Evolutionary conservation across 441 rosid species (phyloP).

Genomic region (Populus hybrid): DNA sequence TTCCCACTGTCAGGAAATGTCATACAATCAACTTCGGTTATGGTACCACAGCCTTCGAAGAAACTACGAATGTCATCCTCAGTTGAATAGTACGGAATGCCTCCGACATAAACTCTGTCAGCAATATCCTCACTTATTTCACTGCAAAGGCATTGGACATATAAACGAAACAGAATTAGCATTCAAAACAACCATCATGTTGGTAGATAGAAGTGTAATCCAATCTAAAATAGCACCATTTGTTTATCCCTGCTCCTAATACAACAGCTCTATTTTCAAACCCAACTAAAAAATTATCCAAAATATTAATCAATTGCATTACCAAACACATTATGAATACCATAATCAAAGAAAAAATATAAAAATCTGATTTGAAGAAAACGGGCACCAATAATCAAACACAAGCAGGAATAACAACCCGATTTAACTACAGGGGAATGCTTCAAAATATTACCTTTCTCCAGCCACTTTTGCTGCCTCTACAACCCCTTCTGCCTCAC

Average conservation of each 20-base stretch:
- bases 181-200: neutral
- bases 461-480: conserved; percentile 21
- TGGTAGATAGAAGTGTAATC: neutral
- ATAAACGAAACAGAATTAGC: neutral
- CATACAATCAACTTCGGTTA: conserved; percentile 76
- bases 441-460: conserved; percentile 39
- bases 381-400: neutral
- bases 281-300: neutral
- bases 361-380: neutral
- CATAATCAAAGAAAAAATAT: neutral
- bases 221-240: neutral
- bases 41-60: conserved; percentile 80
- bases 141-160: conserved; percentile 42
- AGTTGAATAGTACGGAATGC: conserved; percentile 79
- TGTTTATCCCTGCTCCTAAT: neutral
- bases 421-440: neutral
- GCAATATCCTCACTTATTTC: conserved; percentile 41
- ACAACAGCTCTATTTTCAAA: neutral
- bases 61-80: conserved; percentile 84
- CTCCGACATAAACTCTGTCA: conserved; percentile 75
- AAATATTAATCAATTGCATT: neutral
- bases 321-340: neutral
- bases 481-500: conserved; percentile 10
- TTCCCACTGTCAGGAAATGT: conserved; percentile 77
- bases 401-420: neutral